Evolutionary conservation across 1,284 basidiomycete genomes (phyloP).

Genomic region (Sanghuangporus baumii): DNA sequence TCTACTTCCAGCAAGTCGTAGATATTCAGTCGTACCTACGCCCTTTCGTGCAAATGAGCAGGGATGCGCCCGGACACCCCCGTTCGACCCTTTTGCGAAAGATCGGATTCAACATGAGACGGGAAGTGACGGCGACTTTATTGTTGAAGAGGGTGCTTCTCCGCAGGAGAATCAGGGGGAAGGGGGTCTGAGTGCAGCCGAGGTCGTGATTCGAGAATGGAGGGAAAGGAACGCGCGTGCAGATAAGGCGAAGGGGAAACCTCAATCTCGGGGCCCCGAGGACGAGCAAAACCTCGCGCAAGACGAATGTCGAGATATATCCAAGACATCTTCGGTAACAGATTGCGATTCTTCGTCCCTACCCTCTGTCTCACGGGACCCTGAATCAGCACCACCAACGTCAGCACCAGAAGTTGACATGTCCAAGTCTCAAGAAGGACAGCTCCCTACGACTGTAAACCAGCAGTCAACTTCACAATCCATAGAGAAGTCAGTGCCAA

Average conservation of each 20-base stretch:
- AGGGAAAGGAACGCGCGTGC: background rate
- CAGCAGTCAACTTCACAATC: too few species aligned
- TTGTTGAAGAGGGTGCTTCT: background rate
- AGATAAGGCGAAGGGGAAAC: background rate
- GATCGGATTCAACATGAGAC: background rate
- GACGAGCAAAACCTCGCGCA: background rate
- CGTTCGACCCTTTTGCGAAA: background rate
- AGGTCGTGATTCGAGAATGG: slow-evolving; percentile 1
- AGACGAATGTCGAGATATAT: too few species aligned
- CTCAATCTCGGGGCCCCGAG: background rate
- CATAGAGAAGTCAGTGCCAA: too few species aligned
- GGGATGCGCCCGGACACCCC: background rate
- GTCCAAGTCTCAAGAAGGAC: background rate
- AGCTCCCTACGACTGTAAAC: too few species aligned
- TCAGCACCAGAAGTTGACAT: background rate
- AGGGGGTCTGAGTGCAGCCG: background rate
- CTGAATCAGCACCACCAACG: background rate
- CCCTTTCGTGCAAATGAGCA: background rate
- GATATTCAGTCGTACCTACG: background rate
- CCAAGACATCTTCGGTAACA: too few species aligned
- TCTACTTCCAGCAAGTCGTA: slow-evolving; percentile 1
- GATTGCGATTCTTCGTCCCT: too few species aligned
- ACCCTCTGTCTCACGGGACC: too few species aligned
- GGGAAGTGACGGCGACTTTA: background rate
- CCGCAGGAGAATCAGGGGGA: background rate